Conservation (phyloP, 208 protist genomes). For the Crithidia expoeki region DNA sequence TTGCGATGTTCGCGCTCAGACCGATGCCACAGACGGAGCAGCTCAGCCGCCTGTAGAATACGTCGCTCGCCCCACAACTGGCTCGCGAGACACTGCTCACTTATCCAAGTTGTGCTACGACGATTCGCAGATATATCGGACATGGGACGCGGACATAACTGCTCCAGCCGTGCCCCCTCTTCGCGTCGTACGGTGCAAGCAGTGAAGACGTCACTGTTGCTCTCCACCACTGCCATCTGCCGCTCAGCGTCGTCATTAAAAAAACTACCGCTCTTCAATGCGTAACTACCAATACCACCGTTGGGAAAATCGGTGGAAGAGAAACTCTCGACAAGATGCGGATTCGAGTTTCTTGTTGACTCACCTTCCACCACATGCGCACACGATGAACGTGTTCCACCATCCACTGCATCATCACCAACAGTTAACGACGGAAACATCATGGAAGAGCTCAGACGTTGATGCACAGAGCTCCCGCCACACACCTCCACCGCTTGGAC, state of each 20-base stretch:
- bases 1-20: constrained; percentile 24
- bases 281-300: neutral
- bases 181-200: neutral
- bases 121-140: neutral
- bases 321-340: no score
- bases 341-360: no score
- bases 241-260: neutral
- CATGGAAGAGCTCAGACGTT: neutral
- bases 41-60: neutral
- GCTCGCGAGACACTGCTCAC: constrained; percentile 23
- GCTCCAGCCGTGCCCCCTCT: neutral
- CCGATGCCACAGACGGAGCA: neutral
- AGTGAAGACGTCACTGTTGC: neutral
- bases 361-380: no score
- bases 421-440: neutral
- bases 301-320: neutral
- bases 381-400: no score
- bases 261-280: neutral
- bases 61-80: constrained; percentile 16
- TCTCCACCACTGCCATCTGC: neutral
- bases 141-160: neutral
- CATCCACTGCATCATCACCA: no score
- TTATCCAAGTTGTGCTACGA: no score
- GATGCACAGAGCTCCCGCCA: neutral
- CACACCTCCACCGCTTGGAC: neutral